phyloP scores from a whole-genome alignment of 129 eudicot genomes.

The Tagetes patula region DNA sequence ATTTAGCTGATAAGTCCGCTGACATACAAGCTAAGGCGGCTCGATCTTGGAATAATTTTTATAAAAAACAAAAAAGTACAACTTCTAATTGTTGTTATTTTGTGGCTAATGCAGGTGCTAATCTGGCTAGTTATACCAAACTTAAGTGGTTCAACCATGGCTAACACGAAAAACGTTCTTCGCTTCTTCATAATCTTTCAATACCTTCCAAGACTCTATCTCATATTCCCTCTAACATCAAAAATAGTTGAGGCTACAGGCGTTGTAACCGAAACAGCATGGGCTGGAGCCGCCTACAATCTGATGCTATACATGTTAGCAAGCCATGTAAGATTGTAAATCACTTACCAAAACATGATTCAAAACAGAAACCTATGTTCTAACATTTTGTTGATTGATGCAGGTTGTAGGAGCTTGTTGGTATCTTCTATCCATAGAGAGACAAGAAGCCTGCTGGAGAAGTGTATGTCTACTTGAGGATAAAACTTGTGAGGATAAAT shows the following conservation, averaged over 20 bases:
- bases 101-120: slow-evolving; percentile 45
- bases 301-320: slow-evolving; percentile 86
- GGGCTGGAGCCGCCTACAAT: slow-evolving; percentile 97
- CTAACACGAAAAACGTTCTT: slow-evolving; percentile 81
- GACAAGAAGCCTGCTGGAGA: slow-evolving; percentile 96
- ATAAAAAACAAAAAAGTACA: background rate
- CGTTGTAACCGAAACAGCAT: slow-evolving; percentile 79
- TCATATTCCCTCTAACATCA: slow-evolving; percentile 79
- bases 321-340: slow-evolving; percentile 64
- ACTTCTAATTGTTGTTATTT: slow-evolving; percentile 1
- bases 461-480: slow-evolving; percentile 51
- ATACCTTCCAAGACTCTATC: slow-evolving; percentile 79
- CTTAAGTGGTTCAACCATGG: slow-evolving; percentile 79
- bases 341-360: background rate
- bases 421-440: slow-evolving; percentile 82
- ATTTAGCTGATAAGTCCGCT: no score
- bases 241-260: slow-evolving; percentile 82
- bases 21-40: no score
- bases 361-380: background rate
- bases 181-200: slow-evolving; percentile 85
- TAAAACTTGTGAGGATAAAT: slow-evolving; percentile 43
- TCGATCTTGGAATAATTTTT: no score
- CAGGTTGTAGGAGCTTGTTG: slow-evolving; percentile 82
- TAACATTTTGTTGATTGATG: slow-evolving; percentile 11
- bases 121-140: slow-evolving; percentile 81